Conservation (phyloP, 306 rosid genomes). For the Pterocarpus santalinus region DNA sequence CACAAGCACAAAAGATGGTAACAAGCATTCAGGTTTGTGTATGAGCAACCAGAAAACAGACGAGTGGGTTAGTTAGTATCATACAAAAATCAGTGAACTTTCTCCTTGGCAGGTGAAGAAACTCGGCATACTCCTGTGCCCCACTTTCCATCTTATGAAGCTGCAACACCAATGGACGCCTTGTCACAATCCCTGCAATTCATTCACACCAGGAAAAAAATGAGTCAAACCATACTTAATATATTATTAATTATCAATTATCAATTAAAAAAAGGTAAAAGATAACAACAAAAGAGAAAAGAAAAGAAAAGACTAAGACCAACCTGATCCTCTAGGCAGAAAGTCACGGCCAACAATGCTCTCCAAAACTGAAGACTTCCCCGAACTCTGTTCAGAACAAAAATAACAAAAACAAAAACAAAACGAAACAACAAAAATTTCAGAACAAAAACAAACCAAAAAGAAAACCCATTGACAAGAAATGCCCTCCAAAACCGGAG, state of each 20-base stretch:
- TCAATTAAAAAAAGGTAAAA: neutral
- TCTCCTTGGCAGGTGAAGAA: slow-evolving; percentile 87
- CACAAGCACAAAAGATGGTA: slow-evolving; percentile 2
- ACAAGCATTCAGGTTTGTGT: slow-evolving; percentile 1
- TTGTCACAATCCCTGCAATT: slow-evolving; percentile 87
- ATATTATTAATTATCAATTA: neutral
- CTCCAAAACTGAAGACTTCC: slow-evolving; percentile 96
- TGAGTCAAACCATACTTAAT: neutral
- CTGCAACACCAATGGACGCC: slow-evolving; percentile 96
- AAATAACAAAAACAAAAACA: neutral
- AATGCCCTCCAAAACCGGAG: too few species aligned
- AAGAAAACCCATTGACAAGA: too few species aligned
- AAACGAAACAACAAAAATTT: neutral
- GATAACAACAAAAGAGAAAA: neutral
- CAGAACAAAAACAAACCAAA: neutral
- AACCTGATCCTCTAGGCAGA: slow-evolving; percentile 99
- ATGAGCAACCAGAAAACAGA: slow-evolving; percentile 24
- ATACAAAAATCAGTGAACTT: slow-evolving; percentile 79
- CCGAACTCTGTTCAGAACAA: slow-evolving; percentile 77
- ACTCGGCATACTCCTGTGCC: slow-evolving; percentile 88
- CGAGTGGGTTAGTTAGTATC: slow-evolving; percentile 33
- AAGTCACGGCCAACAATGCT: slow-evolving; percentile 98
- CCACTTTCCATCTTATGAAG: slow-evolving; percentile 86
- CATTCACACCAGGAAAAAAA: slow-evolving; percentile 24
- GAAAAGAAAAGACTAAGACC: neutral